A percentile compares a stretch with the other conserved stretches of the same genome.
These are phyloP conservation scores for Chenopodium suecicum DNA, from an alignment of 148 eudicot species.

Conservation along the genomic window DNA sequence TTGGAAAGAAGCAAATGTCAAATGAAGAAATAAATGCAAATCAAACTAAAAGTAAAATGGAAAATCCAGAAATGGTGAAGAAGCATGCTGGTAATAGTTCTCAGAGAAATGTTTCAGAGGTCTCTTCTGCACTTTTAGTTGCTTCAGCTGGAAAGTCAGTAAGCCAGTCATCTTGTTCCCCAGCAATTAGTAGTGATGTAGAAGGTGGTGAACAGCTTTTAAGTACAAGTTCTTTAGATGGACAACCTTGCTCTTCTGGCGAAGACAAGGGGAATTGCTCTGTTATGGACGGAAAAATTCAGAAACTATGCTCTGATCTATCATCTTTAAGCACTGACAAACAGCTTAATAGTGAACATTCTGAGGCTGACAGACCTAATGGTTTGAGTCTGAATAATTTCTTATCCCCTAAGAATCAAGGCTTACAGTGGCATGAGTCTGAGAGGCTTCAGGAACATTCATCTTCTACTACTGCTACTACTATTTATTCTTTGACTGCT, in stretches of 20 bases:
- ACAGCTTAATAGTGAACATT: slow-evolving; percentile 28
- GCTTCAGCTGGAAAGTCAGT: slow-evolving; percentile 26
- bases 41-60: slow-evolving; percentile 39
- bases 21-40: slow-evolving; percentile 37
- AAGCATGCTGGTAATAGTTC: slow-evolving; percentile 28
- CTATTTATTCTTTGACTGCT: slow-evolving; percentile 26
- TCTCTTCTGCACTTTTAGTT: slow-evolving; percentile 31
- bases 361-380: slow-evolving; percentile 27
- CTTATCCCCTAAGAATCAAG: slow-evolving; percentile 28
- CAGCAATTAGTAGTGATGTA: slow-evolving; percentile 25
- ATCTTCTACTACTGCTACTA: slow-evolving; percentile 9
- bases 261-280: slow-evolving; percentile 29
- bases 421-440: slow-evolving; percentile 25
- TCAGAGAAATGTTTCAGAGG: slow-evolving; percentile 26
- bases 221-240: slow-evolving; percentile 26
- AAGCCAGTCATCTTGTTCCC: slow-evolving; percentile 27
- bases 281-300: slow-evolving; percentile 30
- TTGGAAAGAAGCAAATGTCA: slow-evolving; percentile 35
- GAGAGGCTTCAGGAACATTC: slow-evolving; percentile 42
- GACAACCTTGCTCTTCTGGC: slow-evolving; percentile 24
- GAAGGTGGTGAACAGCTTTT: slow-evolving; percentile 14
- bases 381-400: slow-evolving; percentile 35
- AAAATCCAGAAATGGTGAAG: slow-evolving; percentile 36
- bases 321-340: slow-evolving; percentile 37
- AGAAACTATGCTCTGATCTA: slow-evolving; percentile 41